Base-by-base conservation (phyloP, 257 asterid genomes). In the Ballota nigra region DNA sequence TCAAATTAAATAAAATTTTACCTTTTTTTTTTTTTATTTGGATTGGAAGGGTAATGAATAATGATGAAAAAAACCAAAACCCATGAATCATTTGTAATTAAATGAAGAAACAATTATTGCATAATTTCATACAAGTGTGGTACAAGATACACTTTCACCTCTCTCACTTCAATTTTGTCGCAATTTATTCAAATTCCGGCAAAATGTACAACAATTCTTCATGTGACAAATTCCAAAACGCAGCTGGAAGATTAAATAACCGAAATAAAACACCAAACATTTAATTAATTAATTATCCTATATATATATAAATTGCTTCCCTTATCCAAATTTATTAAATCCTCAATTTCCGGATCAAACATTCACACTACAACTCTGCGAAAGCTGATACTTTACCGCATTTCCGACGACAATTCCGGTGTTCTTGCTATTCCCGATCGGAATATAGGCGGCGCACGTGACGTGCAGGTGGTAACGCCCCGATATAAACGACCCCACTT, bases 381-480 rank as follows among this genome's bases (percentile, higher is more conserved):
- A 77, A 0, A 94, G 84, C 86, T 89, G 96, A 31, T 85, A 94
- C 87, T 94, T 94, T 53, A 91, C 23, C 28, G 83, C 97, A 70
- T 69, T 56, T 0, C 95, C 97, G 40, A 89, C 43, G 7, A 77
- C 65, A 3, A 86, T 62, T 18, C 97, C 97, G 52, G 70, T 47
- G 58, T 63, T 79, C 18, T 20, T 60, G 53, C 62, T 68, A 3
- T 77, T 79, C 0, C 93, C 92, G 8, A 89, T 22, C 2, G 96
- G 97, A 24, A 94, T 88, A 16, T 51, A 73, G 0, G 90, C 97
- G 28, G 88, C 77, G 79, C 98, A 93, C 56, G 77, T 77, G 61
- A 93, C 89, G 63, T 87, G 97, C 19, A 94, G 74, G 53, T 88
- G 96, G 71, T 91, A 94, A 6, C 77, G 80, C 5, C 97, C 95